Base-by-base conservation (phyloP, 306 rosid genomes). In the Biancaea sappan region DNA sequence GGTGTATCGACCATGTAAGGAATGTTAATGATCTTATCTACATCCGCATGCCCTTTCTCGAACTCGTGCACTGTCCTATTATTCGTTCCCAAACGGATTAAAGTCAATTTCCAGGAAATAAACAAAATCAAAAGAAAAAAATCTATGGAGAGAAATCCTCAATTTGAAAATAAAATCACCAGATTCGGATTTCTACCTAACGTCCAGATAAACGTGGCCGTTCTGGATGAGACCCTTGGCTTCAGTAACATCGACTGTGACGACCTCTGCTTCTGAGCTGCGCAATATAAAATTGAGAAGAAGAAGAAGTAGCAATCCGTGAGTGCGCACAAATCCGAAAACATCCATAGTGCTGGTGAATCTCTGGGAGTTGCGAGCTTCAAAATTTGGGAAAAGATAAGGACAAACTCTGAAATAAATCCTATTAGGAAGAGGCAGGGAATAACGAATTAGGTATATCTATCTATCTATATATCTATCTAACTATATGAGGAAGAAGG, bases 21-120 rank as follows among this genome's bases (percentile, higher is more conserved):
- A 77, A 92, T 83, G 77, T 94, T 94, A 24, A 88, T 34, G 40
- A 90, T 86, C 85, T 84, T 94, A 9, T 80, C 87, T 56, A 87
- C 71, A 61, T 84, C 93, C 31, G 84, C 90, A 25, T 92, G 90
- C 66, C 97, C 96, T 72, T 85, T 88, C 44, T 86, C 59, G 65
- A 78, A 94, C 81, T 94, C 96, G 87, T 92, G 96, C 70, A 77
- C 92, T 14, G 93, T 92, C 86, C 97, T 91, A 65, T 10, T 12
- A 68, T 5, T 19, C 40, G 6, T 34, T 82, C 3, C 22, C 69
- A 82, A 13, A 31, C 53, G 41, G 28, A 50, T 56, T 4, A 72
- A 60, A 71, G 0, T 15, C 21, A 3, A 12, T 1, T 19, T 26
- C 47, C 16, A 34, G 24, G n/a, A 10, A 6, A 22, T 3, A n/a